Evolutionary conservation across 2,329 filamentous ascomycete species (phyloP).

Genomic region (Biscogniauxia mediterranea): DNA sequence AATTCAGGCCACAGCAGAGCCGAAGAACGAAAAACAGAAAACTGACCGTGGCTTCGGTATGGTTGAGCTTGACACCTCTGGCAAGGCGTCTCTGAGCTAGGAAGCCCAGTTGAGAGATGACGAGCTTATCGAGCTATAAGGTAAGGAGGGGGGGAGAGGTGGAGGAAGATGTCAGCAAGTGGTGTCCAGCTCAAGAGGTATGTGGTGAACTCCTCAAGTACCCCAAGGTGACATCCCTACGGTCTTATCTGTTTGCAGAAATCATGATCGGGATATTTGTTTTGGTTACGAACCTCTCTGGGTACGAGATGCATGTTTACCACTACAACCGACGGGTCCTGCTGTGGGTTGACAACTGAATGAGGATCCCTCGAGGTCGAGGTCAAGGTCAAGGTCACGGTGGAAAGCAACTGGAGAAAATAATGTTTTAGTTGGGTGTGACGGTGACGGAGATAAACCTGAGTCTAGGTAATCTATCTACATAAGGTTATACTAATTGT

Average conservation of each 20-base stretch:
- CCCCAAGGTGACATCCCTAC: background rate
- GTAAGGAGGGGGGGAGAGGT: background rate
- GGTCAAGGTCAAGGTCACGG: background rate
- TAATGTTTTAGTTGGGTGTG: background rate
- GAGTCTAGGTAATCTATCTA: background rate
- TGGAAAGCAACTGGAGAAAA: background rate
- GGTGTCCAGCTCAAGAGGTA: background rate
- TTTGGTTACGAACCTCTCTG: conserved; percentile 31
- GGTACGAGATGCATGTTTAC: conserved; percentile 34
- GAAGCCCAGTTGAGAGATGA: conserved; percentile 83
- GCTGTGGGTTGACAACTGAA: background rate
- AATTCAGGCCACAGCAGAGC: background rate
- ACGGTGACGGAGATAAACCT: background rate
- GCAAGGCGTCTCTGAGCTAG: conserved; percentile 87
- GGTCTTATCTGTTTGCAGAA: background rate
- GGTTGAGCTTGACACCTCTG: conserved; percentile 83
- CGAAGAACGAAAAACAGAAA: conserved; percentile 12
- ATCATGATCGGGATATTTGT: background rate
- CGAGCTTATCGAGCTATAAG: conserved; percentile 86
- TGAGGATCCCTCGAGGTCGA: background rate
- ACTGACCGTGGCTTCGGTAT: conserved; percentile 77
- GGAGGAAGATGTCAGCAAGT: background rate
- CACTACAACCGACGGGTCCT: conserved; percentile 2
- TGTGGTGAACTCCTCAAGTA: background rate
- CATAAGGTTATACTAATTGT: background rate